phyloP scores from a whole-genome alignment of 352 stramenopile species.

The Globisporangium okanoganense region DNA sequence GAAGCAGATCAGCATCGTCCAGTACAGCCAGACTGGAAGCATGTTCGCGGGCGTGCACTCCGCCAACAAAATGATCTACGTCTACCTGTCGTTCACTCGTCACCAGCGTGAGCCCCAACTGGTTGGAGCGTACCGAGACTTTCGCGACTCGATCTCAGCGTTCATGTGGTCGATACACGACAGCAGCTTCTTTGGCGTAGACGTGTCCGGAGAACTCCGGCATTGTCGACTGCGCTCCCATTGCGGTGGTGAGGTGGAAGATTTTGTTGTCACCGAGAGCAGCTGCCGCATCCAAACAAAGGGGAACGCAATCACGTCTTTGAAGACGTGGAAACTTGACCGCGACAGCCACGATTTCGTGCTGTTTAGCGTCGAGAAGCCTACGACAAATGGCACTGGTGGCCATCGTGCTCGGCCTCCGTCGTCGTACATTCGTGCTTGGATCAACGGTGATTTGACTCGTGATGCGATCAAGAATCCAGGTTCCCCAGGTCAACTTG shows the following conservation, averaged over 20 bases:
- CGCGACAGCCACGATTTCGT: constrained; percentile 51
- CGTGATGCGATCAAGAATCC: constrained; percentile 30
- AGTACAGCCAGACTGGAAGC: constrained; percentile 58
- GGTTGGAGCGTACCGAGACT: constrained; percentile 39
- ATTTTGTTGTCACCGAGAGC: constrained; percentile 30
- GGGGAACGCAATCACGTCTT: constrained; percentile 21
- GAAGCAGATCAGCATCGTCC: constrained; percentile 56
- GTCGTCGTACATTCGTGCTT: constrained; percentile 35
- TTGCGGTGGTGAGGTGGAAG: constrained; percentile 37
- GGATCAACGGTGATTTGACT: constrained; percentile 47
- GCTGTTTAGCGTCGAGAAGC: constrained; percentile 46
- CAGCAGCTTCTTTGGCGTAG: constrained; percentile 40
- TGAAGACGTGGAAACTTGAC: constrained; percentile 28
- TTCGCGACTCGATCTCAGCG: constrained; percentile 30
- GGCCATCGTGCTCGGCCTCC: background rate
- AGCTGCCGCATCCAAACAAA: constrained; percentile 19
- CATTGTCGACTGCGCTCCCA: constrained; percentile 36
- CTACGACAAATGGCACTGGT: background rate
- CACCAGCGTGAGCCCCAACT: constrained; percentile 47
- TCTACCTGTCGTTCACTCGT: constrained; percentile 45
- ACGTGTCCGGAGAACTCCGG: constrained; percentile 29
- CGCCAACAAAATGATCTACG: constrained; percentile 34
- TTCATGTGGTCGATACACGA: constrained; percentile 52
- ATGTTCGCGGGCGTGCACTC: constrained; percentile 42
- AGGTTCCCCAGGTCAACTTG: constrained; percentile 1